phyloP scores from a whole-genome alignment of 768 basidiomycete species.

The Dioszegia crocea region DNA sequence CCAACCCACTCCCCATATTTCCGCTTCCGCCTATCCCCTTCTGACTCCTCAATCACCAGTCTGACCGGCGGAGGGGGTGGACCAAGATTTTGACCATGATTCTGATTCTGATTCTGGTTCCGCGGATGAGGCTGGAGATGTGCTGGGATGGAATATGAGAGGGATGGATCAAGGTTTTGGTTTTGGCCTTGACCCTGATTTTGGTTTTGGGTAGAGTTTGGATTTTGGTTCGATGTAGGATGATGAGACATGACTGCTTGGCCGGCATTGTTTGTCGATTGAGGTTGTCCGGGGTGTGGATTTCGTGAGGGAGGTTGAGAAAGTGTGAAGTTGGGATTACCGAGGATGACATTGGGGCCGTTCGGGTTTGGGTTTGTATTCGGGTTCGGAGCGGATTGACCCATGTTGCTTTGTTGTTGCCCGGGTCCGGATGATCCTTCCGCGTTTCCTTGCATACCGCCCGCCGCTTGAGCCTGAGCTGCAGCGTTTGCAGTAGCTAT shows the following conservation, averaged over 20 bases:
- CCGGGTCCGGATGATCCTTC: background rate
- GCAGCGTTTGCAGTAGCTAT: background rate
- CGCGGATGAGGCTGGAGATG: too few species aligned
- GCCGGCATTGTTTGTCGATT: background rate
- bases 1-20: constrained; percentile 30
- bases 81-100: background rate
- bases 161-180: background rate
- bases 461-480: background rate
- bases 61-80: background rate
- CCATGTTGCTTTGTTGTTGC: background rate
- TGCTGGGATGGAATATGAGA: background rate
- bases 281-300: background rate
- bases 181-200: background rate
- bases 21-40: constrained; percentile 27
- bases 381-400: background rate
- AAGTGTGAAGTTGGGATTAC: background rate
- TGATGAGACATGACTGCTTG: background rate
- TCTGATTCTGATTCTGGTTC: background rate
- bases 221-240: background rate
- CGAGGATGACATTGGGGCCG: background rate
- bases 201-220: background rate
- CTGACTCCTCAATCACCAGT: constrained; percentile 22
- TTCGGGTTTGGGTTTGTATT: too few species aligned
- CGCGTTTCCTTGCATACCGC: background rate
- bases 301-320: constrained; percentile 7